Evolutionary conservation across 2,329 filamentous ascomycete species (phyloP), one percentile per base, ranked within the genome.

Genomic region (Penicillium sp.): DNA sequence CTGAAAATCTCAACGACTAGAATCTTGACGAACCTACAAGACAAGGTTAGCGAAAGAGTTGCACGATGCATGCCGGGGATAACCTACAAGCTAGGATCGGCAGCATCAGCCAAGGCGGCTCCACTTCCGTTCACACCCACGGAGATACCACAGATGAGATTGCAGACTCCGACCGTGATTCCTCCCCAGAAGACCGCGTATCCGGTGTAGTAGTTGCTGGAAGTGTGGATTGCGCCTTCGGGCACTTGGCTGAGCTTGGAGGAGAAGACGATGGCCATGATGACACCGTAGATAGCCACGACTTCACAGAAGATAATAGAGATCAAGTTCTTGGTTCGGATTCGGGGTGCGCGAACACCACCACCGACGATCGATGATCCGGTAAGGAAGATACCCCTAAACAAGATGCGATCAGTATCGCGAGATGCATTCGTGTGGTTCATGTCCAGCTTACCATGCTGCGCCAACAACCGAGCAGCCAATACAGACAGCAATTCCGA

Each of bases 281-380:
- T 99, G 77, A 99, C 93, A 68, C 95, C 95, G 83, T 99, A 99
- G 76, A 99, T 99, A 76, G 94, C 94, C 69, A 99, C 94, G 71
- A 99, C 94, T 79, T 99, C 94, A 81, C 94, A 99, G 80, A 99
- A 99, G 79, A 99, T 97, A 77, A 99, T 99, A 68, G 93, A 97
- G 74, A 99, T 97, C 71, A 99, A 78, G 82, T 99, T 99, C 87
- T 99, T 99, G 60, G 94, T 99, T 74, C 94, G 90, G 78, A 99
- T 99, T 67, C 94, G 89, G 36, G 95, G 95, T 43, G 94, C 93
- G 76, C 90, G 93, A 71, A 99, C 94, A 80, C 94, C 94, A 67
- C 90, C 94, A 70, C 95, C 95, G 63, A 99, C 84, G 73, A 99
- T 99, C 54, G 94, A 96, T 55, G 92, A 95, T 67, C 95, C 95